Base-by-base conservation (phyloP, 2,329 filamentous ascomycete species). In the Colletotrichum sansevieriae region DNA sequence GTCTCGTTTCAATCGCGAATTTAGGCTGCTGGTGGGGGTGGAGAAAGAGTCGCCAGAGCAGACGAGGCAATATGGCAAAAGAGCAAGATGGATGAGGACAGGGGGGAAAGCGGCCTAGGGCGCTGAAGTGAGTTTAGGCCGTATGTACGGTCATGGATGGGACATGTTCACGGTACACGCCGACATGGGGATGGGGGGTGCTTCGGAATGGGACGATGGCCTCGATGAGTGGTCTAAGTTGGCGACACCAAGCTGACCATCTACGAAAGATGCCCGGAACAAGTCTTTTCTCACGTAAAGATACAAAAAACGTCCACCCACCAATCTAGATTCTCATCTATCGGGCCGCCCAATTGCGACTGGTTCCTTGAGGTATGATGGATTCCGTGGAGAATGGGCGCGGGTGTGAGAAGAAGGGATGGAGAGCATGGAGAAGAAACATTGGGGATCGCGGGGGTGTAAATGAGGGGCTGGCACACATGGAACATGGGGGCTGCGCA, bases 361-460 rank as follows among this genome's bases (percentile, higher is more conserved):
- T 18, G 29, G 58, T 41, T 39, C 12, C 35, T 33, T 44, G 41
- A n/a, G 41, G 62, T 68, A 49, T 33, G 41, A 55, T 68, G 65
- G 65, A 51, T 65, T 65, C n/a, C 60, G 65, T 22, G 61, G 65
- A 68, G 65, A 43, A 59, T 11, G 41, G 39, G 11, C 37, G 65
- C 60, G 25, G 52, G 52, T 58, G 13, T 46, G 35, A 59, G 13
- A 25, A 22, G 29, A 63, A 18, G 33, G 25, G 3, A 44, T 35
- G 63, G 29, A 29, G 20, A 62, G 18, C 39, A 66, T 68, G 54
- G 65, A 55, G 65, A 68, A 55, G 65, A 68, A 47, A 46, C 18
- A 35, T 65, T 65, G 55, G 61, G 57, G 65, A 68, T 65, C 65
- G 61, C 62, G 62, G 61, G 61, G 65, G 52, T 57, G 52, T 49